Evolutionary conservation across 768 basidiomycete genomes (phyloP).

Genomic region (Coprinopsis strossmayeri): DNA sequence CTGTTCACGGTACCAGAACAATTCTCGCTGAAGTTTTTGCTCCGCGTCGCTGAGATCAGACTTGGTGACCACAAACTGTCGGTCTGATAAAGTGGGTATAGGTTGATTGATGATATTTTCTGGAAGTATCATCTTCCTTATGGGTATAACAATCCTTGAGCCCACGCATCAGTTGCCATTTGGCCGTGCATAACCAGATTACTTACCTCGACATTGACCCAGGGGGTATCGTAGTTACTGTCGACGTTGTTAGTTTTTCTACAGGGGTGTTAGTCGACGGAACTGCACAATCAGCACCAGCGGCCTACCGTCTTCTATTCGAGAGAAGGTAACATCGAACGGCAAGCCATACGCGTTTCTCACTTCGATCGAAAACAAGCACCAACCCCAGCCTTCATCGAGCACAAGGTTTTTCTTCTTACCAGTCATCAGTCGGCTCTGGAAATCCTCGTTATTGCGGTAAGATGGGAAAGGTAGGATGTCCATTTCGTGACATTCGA

Average conservation of each 20-base stretch:
- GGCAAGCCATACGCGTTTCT: conserved; percentile 87
- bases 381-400: conserved; percentile 61
- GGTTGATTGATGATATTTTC: conserved; percentile 52
- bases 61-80: conserved; percentile 87
- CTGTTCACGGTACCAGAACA: conserved; percentile 96
- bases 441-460: conserved; percentile 18
- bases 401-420: conserved; percentile 27
- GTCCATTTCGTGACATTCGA: conserved; percentile 82
- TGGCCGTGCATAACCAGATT: neutral
- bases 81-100: conserved; percentile 80
- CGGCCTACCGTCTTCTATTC: conserved; percentile 53
- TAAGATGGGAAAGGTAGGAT: conserved; percentile 58
- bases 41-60: conserved; percentile 54
- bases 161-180: conserved; percentile 2
- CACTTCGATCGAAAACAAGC: conserved; percentile 86
- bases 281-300: neutral
- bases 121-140: conserved; percentile 62
- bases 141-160: conserved; percentile 59
- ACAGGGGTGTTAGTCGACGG: conserved; percentile 7
- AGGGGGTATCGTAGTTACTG: conserved; percentile 67
- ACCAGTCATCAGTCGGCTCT: conserved; percentile 17
- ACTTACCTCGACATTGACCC: conserved; percentile 78
- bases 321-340: conserved; percentile 79
- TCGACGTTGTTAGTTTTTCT: conserved; percentile 37
- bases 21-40: conserved; percentile 59